Percentiles rank a stretch among this genome's conserved stretches.
These are phyloP conservation scores for Cronartium quercuum DNA, from an alignment of 1,284 basidiomycete species.

Conservation along the genomic window DNA sequence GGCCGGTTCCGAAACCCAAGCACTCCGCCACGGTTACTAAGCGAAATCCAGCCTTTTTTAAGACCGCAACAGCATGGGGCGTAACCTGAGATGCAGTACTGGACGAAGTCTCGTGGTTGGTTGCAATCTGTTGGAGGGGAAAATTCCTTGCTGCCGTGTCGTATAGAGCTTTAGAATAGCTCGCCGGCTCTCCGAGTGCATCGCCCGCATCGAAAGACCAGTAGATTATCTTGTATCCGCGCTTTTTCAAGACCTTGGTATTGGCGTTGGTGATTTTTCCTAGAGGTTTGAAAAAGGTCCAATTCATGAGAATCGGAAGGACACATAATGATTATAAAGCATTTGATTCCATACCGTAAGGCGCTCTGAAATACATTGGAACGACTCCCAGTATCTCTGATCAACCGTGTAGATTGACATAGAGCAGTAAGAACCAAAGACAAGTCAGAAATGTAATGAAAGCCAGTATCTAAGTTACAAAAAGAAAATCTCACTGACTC, in stretches of 20 bases:
- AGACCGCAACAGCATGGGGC: neutral
- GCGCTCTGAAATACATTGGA: conserved; percentile 32
- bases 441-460: neutral
- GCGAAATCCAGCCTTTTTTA: neutral
- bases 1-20: neutral
- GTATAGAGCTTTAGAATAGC: neutral
- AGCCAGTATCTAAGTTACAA: neutral
- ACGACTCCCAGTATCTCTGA: conserved; percentile 4
- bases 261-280: neutral
- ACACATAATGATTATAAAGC: neutral
- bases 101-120: neutral
- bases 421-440: neutral
- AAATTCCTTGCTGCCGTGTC: neutral
- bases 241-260: conserved; percentile 4
- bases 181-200: neutral
- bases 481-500: neutral
- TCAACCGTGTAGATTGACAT: no score
- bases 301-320: neutral
- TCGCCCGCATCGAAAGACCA: conserved; percentile 35
- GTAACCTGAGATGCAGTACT: neutral
- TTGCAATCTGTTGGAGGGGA: neutral
- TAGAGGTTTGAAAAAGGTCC: neutral
- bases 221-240: conserved; percentile 20
- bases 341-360: conserved; percentile 8
- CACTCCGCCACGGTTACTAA: neutral